Base-by-base conservation (phyloP, 2,329 filamentous ascomycete species). In the Hypomyces rosellus region DNA sequence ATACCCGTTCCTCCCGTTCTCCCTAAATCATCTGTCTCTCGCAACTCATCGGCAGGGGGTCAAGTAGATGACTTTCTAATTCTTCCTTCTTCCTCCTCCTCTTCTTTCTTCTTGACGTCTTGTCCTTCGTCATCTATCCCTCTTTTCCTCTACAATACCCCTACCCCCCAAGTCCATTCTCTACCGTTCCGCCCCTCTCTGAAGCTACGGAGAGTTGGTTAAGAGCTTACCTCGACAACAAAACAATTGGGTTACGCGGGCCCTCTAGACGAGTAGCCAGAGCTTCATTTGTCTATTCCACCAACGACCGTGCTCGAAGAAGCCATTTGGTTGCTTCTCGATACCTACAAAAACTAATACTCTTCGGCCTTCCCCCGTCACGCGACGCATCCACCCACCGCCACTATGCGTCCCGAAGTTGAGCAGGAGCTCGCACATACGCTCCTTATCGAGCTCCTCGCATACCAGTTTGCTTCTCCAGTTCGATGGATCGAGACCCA, bases 401-500 rank as follows among this genome's bases (percentile, higher is more conserved):
- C 64, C 75, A 85, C 64, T 63, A 97, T 97, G 92, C 89, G 89
- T 78, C 93, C 93, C 71, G 93, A 99, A 82, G 80, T 97, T 72
- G 92, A 99, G 84, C 93, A 99, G 75, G 93, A 99, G 79, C 88
- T 99, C 72, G 88, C 93, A 67, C 92, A 99, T 74, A 97, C 92
- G 61, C 83, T 99, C 73, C 88, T 99, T 68, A 89, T 99, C 59
- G 93, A 99, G 84, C 88, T 99, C 58, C 84, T 99, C 61, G 93
- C 93, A 77, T 99, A 97, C 74, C 93, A 99, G 70, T 99, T 99
- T 72, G 93, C 93, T 63, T 97, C 92, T 49, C 93, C 93, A 46
- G 93, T 99, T 63, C 86, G 93, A 84, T 99, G 93, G 93, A 99
- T 99, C 72, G 93, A 99, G 75, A 99, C 93, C 49, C 93, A 99